These are phyloP conservation scores for Hymenoscyphus salicellus DNA, from an alignment of 2,329 filamentous ascomycete genomes.

Conservation along the genomic window DNA sequence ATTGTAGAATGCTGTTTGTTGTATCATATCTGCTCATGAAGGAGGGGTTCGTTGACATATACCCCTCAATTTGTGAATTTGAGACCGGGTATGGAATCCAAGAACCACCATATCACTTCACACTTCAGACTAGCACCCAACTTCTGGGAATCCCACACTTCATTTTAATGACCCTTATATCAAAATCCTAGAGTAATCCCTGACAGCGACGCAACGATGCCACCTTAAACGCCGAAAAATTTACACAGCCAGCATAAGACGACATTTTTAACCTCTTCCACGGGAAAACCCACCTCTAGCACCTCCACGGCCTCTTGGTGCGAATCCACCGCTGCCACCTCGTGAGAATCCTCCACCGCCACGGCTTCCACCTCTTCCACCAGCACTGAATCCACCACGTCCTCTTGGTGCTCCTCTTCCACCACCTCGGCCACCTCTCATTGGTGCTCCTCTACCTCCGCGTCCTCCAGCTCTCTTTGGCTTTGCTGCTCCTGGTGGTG, in stretches of 20 bases:
- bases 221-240: constrained; percentile 30
- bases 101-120: background rate
- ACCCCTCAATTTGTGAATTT: no score
- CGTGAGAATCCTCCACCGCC: constrained; percentile 37
- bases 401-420: constrained; percentile 53
- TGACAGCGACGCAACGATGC: constrained; percentile 17
- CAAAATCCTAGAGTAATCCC: constrained; percentile 14
- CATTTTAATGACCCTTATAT: constrained; percentile 10
- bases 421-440: constrained; percentile 42
- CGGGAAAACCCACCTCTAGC: constrained; percentile 34
- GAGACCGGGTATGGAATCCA: background rate
- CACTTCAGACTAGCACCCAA: background rate
- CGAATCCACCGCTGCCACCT: constrained; percentile 34
- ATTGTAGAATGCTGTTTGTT: no score
- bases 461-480: constrained; percentile 66
- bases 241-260: constrained; percentile 19
- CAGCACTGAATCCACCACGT: constrained; percentile 47
- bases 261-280: constrained; percentile 29
- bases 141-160: background rate
- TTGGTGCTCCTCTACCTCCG: constrained; percentile 45
- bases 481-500: constrained; percentile 62
- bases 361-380: constrained; percentile 44
- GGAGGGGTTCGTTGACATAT: no score
- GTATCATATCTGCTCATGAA: no score
- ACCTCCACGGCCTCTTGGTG: constrained; percentile 34